Conservation (phyloP, 2,329 filamentous ascomycete genomes). For the Boeremia lycopersici region DNA sequence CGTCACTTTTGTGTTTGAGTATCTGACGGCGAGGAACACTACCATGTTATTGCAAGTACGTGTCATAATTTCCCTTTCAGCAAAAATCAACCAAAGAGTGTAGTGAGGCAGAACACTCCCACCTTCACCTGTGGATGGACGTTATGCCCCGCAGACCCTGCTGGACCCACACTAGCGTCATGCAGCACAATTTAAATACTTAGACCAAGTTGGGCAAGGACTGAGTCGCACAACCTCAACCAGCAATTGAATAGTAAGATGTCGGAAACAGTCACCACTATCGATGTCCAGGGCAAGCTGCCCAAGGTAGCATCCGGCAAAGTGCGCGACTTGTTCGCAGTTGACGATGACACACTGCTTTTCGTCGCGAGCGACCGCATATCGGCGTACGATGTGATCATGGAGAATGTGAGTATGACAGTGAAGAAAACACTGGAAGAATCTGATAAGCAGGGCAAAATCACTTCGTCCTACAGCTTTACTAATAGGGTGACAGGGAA, state of each 20-base stretch:
- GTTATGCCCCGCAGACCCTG: constrained; percentile 10
- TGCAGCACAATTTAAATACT: constrained; percentile 19
- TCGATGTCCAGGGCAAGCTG: constrained; percentile 46
- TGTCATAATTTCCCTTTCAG: too few relatives aligned
- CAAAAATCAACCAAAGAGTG: not conserved
- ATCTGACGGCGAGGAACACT: not conserved
- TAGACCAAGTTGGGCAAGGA: constrained; percentile 23
- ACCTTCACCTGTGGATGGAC: not conserved
- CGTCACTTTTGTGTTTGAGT: not conserved
- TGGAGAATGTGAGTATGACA: constrained; percentile 69
- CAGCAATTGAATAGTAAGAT: constrained; percentile 1
- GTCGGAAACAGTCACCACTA: constrained; percentile 33
- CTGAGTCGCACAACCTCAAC: constrained; percentile 10
- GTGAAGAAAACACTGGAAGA: not conserved
- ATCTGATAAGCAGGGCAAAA: not conserved
- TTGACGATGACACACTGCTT: constrained; percentile 73
- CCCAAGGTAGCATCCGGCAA: constrained; percentile 67
- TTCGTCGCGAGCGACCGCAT: constrained; percentile 90
- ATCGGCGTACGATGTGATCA: constrained; percentile 92
- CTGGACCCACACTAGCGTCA: constrained; percentile 23
- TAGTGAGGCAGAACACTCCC: not conserved
- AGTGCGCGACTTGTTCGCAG: constrained; percentile 79
- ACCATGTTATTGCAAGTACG: not conserved
- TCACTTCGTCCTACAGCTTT: not conserved
- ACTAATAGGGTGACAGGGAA: constrained; percentile 56